Evolutionary conservation across 257 asterid genomes (phyloP).

Genomic region (Solanum virginianum): DNA sequence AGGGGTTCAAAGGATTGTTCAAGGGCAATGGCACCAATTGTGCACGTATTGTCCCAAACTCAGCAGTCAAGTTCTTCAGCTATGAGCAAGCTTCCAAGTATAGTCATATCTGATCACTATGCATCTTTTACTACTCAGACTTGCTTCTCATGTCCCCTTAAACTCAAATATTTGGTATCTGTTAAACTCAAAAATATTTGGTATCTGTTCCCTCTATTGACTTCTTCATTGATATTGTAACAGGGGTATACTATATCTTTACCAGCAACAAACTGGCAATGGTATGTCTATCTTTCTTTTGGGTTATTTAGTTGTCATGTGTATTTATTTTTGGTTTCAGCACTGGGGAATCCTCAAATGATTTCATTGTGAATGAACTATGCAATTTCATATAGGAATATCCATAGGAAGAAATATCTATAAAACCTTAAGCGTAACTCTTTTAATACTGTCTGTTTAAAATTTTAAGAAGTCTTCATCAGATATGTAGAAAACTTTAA

Average conservation of each 20-base stretch:
- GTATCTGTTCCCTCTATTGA: conserved; percentile 4
- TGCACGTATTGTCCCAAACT: conserved; percentile 89
- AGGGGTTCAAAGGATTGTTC: conserved; percentile 70
- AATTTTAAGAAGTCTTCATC: not conserved
- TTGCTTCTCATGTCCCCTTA: not conserved
- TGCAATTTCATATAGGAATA: not conserved
- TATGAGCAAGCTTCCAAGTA: conserved; percentile 99
- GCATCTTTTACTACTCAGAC: not conserved
- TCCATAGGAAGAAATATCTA: not conserved
- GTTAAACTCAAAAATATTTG: not conserved
- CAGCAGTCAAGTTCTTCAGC: conserved; percentile 99
- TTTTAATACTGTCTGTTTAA: not conserved
- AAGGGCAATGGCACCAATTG: conserved; percentile 93
- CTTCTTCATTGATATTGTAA: conserved; percentile 10
- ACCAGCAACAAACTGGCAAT: conserved; percentile 66
- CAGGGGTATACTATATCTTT: conserved; percentile 74
- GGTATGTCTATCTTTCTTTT: conserved; percentile 31
- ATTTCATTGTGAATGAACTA: not conserved
- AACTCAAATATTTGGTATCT: not conserved
- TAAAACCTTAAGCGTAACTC: not conserved
- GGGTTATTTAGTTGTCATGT: not conserved
- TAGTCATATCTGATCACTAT: conserved; percentile 6
- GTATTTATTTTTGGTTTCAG: not conserved
- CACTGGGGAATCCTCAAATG: not conserved
- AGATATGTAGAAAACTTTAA: not conserved